Evolutionary conservation across 441 rosid genomes (phyloP).

Genomic region (Jatropha podagrica): DNA sequence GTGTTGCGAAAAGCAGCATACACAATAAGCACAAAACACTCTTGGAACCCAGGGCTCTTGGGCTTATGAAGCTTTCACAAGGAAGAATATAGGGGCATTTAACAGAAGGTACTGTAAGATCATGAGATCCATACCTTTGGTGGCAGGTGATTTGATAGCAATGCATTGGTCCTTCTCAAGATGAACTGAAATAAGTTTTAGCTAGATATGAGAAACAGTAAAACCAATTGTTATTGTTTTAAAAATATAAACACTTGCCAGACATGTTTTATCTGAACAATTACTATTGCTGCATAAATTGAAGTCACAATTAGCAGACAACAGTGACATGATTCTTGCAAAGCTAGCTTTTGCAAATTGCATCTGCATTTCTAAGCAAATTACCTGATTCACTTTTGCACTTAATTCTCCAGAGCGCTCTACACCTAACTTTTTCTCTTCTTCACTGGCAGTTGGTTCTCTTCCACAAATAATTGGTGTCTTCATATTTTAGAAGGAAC

Average conservation of each 20-base stretch:
- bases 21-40: background rate
- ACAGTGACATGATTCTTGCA: constrained; percentile 9
- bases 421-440: constrained; percentile 75
- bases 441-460: constrained; percentile 88
- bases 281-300: constrained; percentile 1
- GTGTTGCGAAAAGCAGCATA: background rate
- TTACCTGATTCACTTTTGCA: constrained; percentile 95
- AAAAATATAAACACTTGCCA: constrained; percentile 14
- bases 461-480: constrained; percentile 91
- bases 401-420: constrained; percentile 94
- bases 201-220: constrained; percentile 20
- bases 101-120: constrained; percentile 2
- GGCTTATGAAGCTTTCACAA: background rate
- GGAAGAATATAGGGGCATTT: background rate
- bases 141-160: constrained; percentile 96
- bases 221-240: constrained; percentile 1
- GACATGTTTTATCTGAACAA: constrained; percentile 7
- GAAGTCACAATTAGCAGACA: background rate
- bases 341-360: constrained; percentile 12
- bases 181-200: constrained; percentile 69
- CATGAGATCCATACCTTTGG: constrained; percentile 69
- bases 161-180: constrained; percentile 91
- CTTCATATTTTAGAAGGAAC: constrained; percentile 37
- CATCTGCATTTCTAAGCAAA: constrained; percentile 14
- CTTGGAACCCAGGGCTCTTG: background rate